Conservation (phyloP, 345 rosid species). For the Eucalyptus erythrocorys region DNA sequence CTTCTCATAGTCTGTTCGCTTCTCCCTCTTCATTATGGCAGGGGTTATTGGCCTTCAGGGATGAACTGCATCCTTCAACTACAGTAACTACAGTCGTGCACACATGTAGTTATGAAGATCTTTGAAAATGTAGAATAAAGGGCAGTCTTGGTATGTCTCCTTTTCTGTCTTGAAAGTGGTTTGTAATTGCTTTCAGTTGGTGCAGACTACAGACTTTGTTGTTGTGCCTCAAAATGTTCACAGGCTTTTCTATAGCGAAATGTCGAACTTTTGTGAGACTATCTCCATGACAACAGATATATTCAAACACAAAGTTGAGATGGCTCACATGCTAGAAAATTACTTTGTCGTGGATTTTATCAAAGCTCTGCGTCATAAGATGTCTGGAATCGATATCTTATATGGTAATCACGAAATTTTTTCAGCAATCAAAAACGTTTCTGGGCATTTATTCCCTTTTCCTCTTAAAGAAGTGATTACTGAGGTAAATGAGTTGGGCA, state of each 20-base stretch:
- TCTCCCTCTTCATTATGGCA: neutral
- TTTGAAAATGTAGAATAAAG: neutral
- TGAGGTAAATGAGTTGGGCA: neutral
- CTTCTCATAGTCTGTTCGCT: neutral
- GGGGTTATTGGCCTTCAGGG: slow-evolving; percentile 55
- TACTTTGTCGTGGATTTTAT: neutral
- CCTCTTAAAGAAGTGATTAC: neutral
- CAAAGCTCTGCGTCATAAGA: neutral
- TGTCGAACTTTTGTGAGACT: neutral
- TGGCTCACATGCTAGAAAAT: neutral
- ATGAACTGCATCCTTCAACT: neutral
- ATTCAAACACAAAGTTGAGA: neutral
- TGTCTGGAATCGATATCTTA: neutral
- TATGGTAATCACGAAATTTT: neutral
- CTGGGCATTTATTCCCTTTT: neutral
- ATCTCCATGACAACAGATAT: neutral
- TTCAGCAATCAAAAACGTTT: neutral
- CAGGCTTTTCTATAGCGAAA: neutral
- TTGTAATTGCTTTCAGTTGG: neutral
- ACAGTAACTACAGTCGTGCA: neutral
- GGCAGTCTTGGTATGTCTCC: neutral
- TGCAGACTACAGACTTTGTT: neutral
- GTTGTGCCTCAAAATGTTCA: neutral
- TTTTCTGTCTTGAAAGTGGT: neutral
- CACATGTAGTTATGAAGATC: neutral